Conservation (phyloP, 345 rosid genomes). For the Turritis glabra region DNA sequence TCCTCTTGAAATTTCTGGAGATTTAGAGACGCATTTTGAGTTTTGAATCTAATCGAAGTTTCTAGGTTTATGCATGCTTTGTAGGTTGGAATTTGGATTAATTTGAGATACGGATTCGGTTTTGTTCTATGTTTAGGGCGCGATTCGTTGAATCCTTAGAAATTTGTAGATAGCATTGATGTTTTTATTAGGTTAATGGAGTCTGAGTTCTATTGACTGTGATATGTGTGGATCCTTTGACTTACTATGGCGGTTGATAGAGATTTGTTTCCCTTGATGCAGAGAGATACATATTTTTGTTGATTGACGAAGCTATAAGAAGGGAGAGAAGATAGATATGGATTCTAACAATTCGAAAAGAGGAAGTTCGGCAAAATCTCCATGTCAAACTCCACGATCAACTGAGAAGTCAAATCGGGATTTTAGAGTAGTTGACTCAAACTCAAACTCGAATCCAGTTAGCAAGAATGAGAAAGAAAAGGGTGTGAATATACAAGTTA, state of each 20-base stretch:
- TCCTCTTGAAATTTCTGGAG: neutral
- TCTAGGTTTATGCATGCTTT: neutral
- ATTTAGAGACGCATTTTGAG: neutral
- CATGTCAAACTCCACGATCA: slow-evolving; percentile 91
- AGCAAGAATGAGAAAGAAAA: slow-evolving; percentile 80
- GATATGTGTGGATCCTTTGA: slow-evolving; percentile 25
- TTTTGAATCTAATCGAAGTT: neutral
- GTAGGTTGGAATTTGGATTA: neutral
- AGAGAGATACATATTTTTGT: slow-evolving; percentile 27
- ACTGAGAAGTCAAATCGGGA: slow-evolving; percentile 80
- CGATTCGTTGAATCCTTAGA: slow-evolving; percentile 4
- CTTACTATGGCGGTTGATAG: neutral
- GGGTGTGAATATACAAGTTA: slow-evolving; percentile 96
- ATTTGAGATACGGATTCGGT: slow-evolving; percentile 5
- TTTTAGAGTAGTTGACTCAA: slow-evolving; percentile 71
- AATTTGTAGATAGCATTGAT: neutral
- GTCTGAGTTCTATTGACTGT: slow-evolving; percentile 10
- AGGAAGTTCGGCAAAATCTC: slow-evolving; percentile 68
- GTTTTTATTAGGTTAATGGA: slow-evolving; percentile 11
- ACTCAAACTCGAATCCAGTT: slow-evolving; percentile 48
- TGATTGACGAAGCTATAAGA: slow-evolving; percentile 9
- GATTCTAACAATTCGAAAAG: slow-evolving; percentile 64
- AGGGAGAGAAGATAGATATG: slow-evolving; percentile 38
- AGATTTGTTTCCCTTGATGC: slow-evolving; percentile 8
- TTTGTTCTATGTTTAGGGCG: neutral